phyloP scores from a whole-genome alignment of 2,329 filamentous ascomycete species.

The Venturia nashicola region DNA sequence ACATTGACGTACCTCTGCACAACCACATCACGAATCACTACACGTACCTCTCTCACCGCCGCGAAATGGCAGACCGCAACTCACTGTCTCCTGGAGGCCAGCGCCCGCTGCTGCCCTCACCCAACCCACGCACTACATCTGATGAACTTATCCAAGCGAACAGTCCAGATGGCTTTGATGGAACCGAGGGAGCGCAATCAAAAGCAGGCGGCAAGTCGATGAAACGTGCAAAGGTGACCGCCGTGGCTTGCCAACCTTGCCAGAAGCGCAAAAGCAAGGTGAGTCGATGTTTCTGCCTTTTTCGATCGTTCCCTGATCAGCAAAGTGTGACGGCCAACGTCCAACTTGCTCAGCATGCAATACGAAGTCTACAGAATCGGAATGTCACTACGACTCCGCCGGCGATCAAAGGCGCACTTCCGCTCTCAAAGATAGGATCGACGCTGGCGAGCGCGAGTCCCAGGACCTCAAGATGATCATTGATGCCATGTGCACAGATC shows the following conservation, averaged over 20 bases:
- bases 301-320: background rate
- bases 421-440: slow-evolving; percentile 12
- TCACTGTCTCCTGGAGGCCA: background rate
- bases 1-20: background rate
- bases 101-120: background rate
- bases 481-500: background rate
- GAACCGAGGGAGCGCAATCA: background rate
- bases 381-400: slow-evolving; percentile 13
- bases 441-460: background rate
- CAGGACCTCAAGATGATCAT: background rate
- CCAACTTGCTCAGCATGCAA: slow-evolving; percentile 12
- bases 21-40: background rate
- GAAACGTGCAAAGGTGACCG: slow-evolving; percentile 5
- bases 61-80: background rate
- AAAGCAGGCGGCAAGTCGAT: background rate
- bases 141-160: background rate
- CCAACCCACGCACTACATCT: background rate
- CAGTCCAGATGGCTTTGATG: background rate
- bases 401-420: slow-evolving; percentile 13
- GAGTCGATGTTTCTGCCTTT: background rate
- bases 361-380: slow-evolving; percentile 8
- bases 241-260: slow-evolving; percentile 9
- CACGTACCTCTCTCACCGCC: background rate
- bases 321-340: slow-evolving; percentile 12
- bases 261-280: slow-evolving; percentile 10